Base-by-base conservation (phyloP, 805 yeast genomes). In the Candida yuanshanica region DNA sequence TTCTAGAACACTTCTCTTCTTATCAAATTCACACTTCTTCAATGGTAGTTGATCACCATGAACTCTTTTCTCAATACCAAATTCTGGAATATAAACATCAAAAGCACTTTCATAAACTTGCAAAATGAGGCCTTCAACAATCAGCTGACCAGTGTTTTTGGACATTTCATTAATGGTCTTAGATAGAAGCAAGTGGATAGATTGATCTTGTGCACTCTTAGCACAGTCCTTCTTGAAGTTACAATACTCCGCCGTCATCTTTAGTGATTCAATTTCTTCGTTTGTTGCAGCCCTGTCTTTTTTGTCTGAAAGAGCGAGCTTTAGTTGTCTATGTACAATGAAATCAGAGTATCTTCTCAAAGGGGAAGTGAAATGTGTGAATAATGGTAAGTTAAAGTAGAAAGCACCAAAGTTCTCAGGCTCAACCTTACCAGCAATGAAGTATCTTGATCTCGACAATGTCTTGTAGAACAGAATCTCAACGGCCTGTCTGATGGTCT, bases 11-110 rank as follows among this genome's bases (percentile, higher is more conserved):
- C 87, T 73, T 32, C 74, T 66, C 14, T 58, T 54, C 57, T 82
- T 84, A 60, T 86, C 90, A 60, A 84, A 93, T 61, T 93, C 98
- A 5, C 97, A 98, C 62, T 89, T 90, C 20, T 77, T 77, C 47
- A 91, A 69, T 10, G 98, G 98, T 42, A 93, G 69, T 64, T 93
- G 98, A 64, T 93, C 99, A 21, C 98, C 97, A 57, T 93, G 99
- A 18, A 90, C 96, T 55, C 97, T 74, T 63, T 90, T 90, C 59
- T 90, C 97, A 52, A 90, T 84, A 34, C 97, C 97, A 65, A 89
- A 83, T 50, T 88, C 96, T 2, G 96, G 96, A 47, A 90, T 70
- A 50, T 84, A 77, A 4, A 90, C 91, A 61, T 93, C 99, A 65
- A 93, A 93, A 2, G 98, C 87, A 1, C 96, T 86, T 63, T 93